phyloP scores from a whole-genome alignment of 768 basidiomycete species.

The Suillus bovinus region DNA sequence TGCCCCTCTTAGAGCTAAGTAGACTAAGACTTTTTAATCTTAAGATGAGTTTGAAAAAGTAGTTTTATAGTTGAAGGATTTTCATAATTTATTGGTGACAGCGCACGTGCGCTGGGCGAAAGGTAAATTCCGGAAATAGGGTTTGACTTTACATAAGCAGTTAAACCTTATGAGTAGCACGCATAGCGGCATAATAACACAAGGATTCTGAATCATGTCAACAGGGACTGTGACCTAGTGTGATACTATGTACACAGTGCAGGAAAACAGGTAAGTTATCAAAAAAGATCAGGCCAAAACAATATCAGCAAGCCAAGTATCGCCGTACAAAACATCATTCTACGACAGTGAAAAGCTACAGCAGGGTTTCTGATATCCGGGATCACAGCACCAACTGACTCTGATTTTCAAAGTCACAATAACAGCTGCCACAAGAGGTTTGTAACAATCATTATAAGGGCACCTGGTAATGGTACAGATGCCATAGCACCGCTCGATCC shows the following conservation, averaged over 20 bases:
- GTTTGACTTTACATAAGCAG: no score
- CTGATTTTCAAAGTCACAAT: not conserved
- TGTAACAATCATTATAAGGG: constrained; percentile 23
- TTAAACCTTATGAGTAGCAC: no score
- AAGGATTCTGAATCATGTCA: not conserved
- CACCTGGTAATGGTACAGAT: constrained; percentile 28
- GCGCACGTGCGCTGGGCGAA: no score
- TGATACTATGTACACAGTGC: not conserved
- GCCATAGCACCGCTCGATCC: constrained; percentile 42
- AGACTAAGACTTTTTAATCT: no score
- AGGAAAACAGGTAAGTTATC: not conserved
- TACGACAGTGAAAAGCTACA: not conserved
- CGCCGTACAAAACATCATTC: not conserved
- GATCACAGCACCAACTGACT: not conserved
- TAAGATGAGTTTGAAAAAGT: no score
- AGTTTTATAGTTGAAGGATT: no score
- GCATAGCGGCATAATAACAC: no score
- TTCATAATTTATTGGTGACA: no score
- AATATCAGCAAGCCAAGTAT: not conserved
- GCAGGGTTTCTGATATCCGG: not conserved
- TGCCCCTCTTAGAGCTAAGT: no score
- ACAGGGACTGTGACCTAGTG: not conserved
- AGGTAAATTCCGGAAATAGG: no score
- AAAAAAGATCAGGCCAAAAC: not conserved
- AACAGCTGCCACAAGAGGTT: constrained; percentile 26